Evolutionary conservation across 768 basidiomycete genomes (phyloP).

Genomic region (Hygrophorus pudorinus): DNA sequence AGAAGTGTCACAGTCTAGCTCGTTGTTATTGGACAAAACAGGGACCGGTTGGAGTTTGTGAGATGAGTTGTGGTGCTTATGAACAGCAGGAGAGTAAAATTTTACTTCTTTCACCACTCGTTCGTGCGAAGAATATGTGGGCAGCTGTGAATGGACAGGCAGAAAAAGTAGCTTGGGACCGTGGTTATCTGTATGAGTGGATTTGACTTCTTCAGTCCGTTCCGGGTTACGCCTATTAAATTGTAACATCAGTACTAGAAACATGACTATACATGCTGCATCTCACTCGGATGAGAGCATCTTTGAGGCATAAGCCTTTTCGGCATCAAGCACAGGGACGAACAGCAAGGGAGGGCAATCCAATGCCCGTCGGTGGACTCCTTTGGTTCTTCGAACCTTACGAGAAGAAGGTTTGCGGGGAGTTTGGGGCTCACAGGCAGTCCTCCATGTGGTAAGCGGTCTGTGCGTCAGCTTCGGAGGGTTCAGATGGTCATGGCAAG

Average conservation of each 20-base stretch:
- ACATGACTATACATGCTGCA: background rate
- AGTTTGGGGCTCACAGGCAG: background rate
- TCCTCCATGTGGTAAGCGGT: constrained; percentile 10
- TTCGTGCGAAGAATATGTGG: no score
- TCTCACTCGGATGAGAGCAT: background rate
- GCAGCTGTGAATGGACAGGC: no score
- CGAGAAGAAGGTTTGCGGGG: background rate
- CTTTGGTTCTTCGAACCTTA: background rate
- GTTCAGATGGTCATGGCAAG: background rate
- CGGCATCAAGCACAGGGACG: constrained; percentile 19
- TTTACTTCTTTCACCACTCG: no score
- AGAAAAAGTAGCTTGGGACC: no score
- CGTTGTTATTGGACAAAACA: no score
- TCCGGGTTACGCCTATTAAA: background rate
- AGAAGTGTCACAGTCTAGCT: no score
- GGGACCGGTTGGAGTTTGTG: no score
- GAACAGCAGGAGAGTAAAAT: no score
- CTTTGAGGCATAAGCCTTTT: constrained; percentile 13
- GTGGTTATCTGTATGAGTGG: no score
- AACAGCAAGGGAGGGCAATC: constrained; percentile 19
- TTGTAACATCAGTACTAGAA: background rate
- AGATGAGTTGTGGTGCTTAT: no score
- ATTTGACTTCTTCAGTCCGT: no score
- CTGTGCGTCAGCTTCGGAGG: background rate
- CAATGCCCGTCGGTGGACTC: background rate